Evolutionary conservation across 306 rosid species (phyloP).

Genomic region (Styphnolobium japonicum): DNA sequence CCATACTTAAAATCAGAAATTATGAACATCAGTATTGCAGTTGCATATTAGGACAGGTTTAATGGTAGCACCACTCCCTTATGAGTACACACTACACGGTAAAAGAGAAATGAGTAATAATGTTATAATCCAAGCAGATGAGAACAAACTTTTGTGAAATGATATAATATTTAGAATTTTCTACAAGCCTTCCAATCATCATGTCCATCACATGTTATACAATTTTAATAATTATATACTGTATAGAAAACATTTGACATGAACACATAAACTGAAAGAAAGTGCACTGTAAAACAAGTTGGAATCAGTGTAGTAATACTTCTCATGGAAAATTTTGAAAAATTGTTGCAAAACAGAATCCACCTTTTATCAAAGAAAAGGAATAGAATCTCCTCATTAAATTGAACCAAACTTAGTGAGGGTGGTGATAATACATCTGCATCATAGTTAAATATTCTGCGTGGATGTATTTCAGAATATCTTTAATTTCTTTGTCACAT

Average conservation of each 20-base stretch:
- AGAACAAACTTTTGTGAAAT: background rate
- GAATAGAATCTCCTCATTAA: background rate
- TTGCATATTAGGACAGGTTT: background rate
- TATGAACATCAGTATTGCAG: background rate
- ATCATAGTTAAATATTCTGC: background rate
- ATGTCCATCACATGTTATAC: background rate
- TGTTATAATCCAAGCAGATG: background rate
- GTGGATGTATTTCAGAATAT: background rate
- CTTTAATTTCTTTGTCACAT: background rate
- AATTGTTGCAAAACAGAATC: background rate
- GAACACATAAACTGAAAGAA: background rate
- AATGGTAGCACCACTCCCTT: background rate
- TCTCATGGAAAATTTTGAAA: background rate
- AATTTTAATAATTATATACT: background rate
- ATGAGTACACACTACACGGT: background rate
- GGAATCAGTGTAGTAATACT: background rate
- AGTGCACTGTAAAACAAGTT: background rate
- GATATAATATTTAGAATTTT: background rate
- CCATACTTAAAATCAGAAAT: constrained; percentile 5
- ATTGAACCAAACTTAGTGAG: background rate
- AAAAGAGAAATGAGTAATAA: background rate
- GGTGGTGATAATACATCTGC: background rate
- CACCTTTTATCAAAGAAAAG: background rate
- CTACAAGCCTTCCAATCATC: background rate
- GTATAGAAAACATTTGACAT: background rate